Conservation (phyloP, 495 filamentous ascomycete species). For the Immersiella caudata region DNA sequence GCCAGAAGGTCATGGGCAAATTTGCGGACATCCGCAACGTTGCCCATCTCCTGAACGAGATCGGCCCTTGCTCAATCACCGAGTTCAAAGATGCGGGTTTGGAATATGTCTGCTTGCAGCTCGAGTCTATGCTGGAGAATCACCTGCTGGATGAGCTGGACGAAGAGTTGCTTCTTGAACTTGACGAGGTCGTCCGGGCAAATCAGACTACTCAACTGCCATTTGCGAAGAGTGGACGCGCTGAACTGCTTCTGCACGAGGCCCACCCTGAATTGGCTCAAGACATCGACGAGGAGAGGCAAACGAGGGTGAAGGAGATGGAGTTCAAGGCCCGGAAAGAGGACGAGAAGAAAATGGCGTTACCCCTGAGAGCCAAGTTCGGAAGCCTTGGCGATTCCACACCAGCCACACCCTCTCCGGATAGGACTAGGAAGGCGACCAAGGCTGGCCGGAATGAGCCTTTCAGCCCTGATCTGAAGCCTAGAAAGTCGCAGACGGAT, state of each 20-base stretch:
- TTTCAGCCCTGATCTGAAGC: conserved; percentile 63
- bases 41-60: conserved; percentile 77
- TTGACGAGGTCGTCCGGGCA: conserved; percentile 75
- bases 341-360: conserved; percentile 59
- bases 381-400: conserved; percentile 60
- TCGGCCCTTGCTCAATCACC: conserved; percentile 76
- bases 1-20: conserved; percentile 82
- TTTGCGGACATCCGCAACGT: conserved; percentile 90
- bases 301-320: conserved; percentile 52
- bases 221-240: conserved; percentile 72
- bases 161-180: conserved; percentile 72
- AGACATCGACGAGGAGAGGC: conserved; percentile 56
- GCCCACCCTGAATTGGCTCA: conserved; percentile 63
- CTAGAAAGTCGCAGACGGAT: conserved; percentile 68
- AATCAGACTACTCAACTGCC: conserved; percentile 79
- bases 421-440: conserved; percentile 54
- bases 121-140: conserved; percentile 88
- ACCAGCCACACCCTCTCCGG: conserved; percentile 54
- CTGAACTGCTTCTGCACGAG: conserved; percentile 69
- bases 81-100: conserved; percentile 87
- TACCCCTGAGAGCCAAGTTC: conserved; percentile 49
- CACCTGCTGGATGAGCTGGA: conserved; percentile 85
- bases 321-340: conserved; percentile 61
- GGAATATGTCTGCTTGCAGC: conserved; percentile 88
- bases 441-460: conserved; percentile 51